Evolutionary conservation across 441 rosid species (phyloP), one percentile per base, ranked within the genome.

Genomic region (Gossypium davidsonii): DNA sequence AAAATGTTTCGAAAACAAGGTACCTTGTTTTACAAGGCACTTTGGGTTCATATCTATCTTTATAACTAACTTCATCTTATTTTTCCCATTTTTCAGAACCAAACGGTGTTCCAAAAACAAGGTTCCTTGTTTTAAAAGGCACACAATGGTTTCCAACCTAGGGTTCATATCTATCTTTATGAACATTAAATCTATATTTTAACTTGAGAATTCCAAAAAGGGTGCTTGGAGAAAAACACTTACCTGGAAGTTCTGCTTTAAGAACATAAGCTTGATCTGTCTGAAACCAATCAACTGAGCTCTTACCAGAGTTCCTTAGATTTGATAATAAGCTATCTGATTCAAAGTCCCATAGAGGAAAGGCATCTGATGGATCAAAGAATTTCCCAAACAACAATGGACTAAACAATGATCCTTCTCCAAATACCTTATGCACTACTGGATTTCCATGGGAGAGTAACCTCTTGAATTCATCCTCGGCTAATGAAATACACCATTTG

Each of bases 341-440:
- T 42, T 92, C 95, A 63, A 94, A 87, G 18, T 94, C 98, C 98
- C 98, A 92, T 6, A 94, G 74, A 0, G 97, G 95, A 84, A 94
- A 94, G 2, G 98, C 98, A 79, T 94, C 98, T 5, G 89, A 92
- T 0, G 98, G 97, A 86, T 94, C 98, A 58, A 94, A 94, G 80
- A 79, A 94, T 67, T 94, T 94, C 2, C 97, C 91, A 46, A 92
- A 94, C 85, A 92, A 78, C 67, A 87, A 81, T 1, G 98, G 97
- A 80, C 97, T 94, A 65, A 87, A 90, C 18, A 90, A 73, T 21
- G 97, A 92, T 39, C 95, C 97, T 18, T 94, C 97, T 1, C 95
- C 93, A 61, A 88, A 90, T 67, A 87, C 88, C 84, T 84, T 86
- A 11, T 80, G 84, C 75, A 80, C 74, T 15, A 72, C 26, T 21